Conservation (phyloP, 1,139 yeast species). For the Hemisphaericaspora subhashii region DNA sequence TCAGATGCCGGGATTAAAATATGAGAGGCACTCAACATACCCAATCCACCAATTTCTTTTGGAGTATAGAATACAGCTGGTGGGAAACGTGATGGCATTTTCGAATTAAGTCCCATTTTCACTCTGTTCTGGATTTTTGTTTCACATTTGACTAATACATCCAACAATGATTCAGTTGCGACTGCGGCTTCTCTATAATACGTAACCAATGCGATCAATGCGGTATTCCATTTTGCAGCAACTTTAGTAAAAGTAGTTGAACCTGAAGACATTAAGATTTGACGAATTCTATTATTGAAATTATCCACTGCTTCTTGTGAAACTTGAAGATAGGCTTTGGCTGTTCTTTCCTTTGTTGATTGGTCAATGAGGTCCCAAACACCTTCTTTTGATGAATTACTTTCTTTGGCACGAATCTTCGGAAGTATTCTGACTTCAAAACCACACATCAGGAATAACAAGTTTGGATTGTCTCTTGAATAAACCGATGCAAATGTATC, state of each 20-base stretch:
- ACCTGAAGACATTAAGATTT: slow-evolving; percentile 92
- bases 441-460: slow-evolving; percentile 89
- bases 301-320: slow-evolving; percentile 75
- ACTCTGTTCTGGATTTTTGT: slow-evolving; percentile 93
- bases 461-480: slow-evolving; percentile 84
- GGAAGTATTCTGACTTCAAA: slow-evolving; percentile 92
- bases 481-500: slow-evolving; percentile 84
- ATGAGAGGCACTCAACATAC: slow-evolving; percentile 97
- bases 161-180: slow-evolving; percentile 76
- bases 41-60: slow-evolving; percentile 93
- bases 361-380: slow-evolving; percentile 87
- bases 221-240: slow-evolving; percentile 96
- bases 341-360: slow-evolving; percentile 78
- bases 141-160: slow-evolving; percentile 84
- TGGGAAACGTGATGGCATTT: slow-evolving; percentile 98
- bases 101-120: slow-evolving; percentile 91
- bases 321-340: slow-evolving; percentile 84
- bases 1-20: slow-evolving; percentile 93
- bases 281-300: slow-evolving; percentile 83
- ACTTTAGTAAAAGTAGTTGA: slow-evolving; percentile 94
- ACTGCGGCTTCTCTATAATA: slow-evolving; percentile 93
- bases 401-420: slow-evolving; percentile 54
- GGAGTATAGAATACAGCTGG: slow-evolving; percentile 99
- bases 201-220: slow-evolving; percentile 79
- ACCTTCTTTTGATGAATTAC: slow-evolving; percentile 62